These are phyloP conservation scores for Penicillium nordicum DNA, from an alignment of 2,329 filamentous ascomycete species.

Conservation along the genomic window DNA sequence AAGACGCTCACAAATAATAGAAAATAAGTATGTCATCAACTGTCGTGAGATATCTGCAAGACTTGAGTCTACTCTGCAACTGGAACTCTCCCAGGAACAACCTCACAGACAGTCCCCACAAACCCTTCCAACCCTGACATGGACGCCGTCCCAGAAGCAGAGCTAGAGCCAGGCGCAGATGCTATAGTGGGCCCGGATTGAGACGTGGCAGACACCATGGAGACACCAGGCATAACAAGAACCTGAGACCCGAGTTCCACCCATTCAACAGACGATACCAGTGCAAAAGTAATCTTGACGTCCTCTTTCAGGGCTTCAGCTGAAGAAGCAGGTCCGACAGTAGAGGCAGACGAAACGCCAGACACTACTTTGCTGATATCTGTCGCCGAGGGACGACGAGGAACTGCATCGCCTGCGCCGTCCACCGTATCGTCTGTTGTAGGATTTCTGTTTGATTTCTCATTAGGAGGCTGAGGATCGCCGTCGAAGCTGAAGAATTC, in stretches of 20 bases:
- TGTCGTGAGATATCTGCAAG: background rate
- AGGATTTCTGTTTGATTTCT: slow-evolving; percentile 4
- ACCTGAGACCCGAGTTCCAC: slow-evolving; percentile 56
- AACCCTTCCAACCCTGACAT: slow-evolving; percentile 58
- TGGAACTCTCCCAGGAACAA: slow-evolving; percentile 17
- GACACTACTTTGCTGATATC: slow-evolving; percentile 31
- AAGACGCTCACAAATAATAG: background rate
- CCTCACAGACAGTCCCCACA: slow-evolving; percentile 49
- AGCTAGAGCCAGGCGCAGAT: slow-evolving; percentile 45
- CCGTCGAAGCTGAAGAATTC: slow-evolving; percentile 47
- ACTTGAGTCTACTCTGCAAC: background rate
- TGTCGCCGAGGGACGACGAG: slow-evolving; percentile 12
- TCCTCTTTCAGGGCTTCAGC: slow-evolving; percentile 25
- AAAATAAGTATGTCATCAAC: background rate
- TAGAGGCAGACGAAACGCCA: slow-evolving; percentile 1
- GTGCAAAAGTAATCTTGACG: slow-evolving; percentile 53
- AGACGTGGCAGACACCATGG: slow-evolving; percentile 41
- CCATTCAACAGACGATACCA: slow-evolving; percentile 57
- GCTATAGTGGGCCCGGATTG: slow-evolving; percentile 46
- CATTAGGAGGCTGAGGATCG: slow-evolving; percentile 23
- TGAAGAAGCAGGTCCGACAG: slow-evolving; percentile 8
- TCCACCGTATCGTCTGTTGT: slow-evolving; percentile 1
- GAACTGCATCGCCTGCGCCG: background rate
- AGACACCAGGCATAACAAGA: slow-evolving; percentile 58
- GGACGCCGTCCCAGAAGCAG: slow-evolving; percentile 42